Evolutionary conservation across 192 early-diverging fungal genomes (phyloP).

Genomic region (Diversispora eburnea): DNA sequence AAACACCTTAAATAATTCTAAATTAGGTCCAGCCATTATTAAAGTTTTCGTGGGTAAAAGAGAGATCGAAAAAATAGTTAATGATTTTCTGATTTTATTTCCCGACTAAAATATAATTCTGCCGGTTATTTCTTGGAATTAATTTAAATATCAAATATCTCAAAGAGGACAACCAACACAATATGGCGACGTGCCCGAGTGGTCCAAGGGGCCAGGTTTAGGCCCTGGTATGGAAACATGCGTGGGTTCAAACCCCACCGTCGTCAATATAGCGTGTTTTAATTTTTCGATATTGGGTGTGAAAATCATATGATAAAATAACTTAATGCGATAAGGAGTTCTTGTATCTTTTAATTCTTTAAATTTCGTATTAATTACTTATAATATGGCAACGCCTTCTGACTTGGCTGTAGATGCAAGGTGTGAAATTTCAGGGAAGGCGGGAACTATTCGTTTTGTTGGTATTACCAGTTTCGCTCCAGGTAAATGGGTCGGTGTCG

Average conservation of each 20-base stretch:
- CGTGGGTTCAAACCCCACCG: slow-evolving; percentile 52
- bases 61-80: too few relatives aligned
- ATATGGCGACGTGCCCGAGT: slow-evolving; percentile 41
- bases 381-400: slow-evolving; percentile 5
- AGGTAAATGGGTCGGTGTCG: slow-evolving; percentile 89
- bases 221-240: slow-evolving; percentile 39
- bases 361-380: too few relatives aligned
- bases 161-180: background rate
- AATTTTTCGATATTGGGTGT: too few relatives aligned
- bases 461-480: slow-evolving; percentile 79
- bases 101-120: too few relatives aligned
- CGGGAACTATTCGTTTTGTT: slow-evolving; percentile 69
- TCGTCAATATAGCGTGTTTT: slow-evolving; percentile 24
- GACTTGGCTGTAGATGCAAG: slow-evolving; percentile 13
- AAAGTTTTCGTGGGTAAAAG: too few relatives aligned
- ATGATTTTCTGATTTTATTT: too few relatives aligned
- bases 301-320: too few relatives aligned
- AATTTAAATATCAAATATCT: too few relatives aligned
- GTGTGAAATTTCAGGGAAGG: slow-evolving; percentile 10
- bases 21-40: slow-evolving; percentile 41
- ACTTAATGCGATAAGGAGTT: too few relatives aligned
- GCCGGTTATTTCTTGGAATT: too few relatives aligned
- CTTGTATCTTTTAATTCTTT: too few relatives aligned
- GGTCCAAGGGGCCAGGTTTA: slow-evolving; percentile 48
- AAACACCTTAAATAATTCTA: slow-evolving; percentile 44